phyloP scores from a whole-genome alignment of 2,329 filamentous ascomycete genomes.

The Venturia aucupariae region DNA sequence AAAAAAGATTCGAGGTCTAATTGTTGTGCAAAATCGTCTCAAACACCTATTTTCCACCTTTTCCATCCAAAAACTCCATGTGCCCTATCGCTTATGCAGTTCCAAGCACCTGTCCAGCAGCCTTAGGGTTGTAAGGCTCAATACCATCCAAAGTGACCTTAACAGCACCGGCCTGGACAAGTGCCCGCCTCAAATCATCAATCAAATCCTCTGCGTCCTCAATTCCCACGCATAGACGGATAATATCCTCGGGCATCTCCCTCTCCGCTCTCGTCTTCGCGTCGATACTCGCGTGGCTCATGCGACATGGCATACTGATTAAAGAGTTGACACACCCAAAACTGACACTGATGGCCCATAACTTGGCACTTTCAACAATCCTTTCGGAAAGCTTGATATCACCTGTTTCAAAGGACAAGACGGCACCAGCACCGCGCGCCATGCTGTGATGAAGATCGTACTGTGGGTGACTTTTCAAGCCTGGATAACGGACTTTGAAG shows the following conservation, averaged over 20 bases:
- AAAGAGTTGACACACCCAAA: conserved; percentile 97
- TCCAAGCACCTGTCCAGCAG: neutral
- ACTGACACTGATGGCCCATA: conserved; percentile 94
- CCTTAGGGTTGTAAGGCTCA: conserved; percentile 20
- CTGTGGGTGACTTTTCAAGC: conserved; percentile 88
- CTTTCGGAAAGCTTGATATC: conserved; percentile 74
- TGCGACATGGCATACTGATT: conserved; percentile 98
- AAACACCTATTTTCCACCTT: too few species aligned
- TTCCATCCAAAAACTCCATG: neutral
- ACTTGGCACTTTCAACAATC: conserved; percentile 83
- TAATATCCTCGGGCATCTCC: conserved; percentile 93
- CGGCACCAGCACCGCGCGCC: conserved; percentile 86
- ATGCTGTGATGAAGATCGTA: conserved; percentile 95
- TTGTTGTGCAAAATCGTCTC: too few species aligned
- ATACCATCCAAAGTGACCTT: conserved; percentile 78
- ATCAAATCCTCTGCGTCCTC: conserved; percentile 88
- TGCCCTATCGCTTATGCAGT: neutral
- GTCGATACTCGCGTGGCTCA: conserved; percentile 98
- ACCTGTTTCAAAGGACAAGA: conserved; percentile 92
- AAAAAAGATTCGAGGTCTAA: too few species aligned
- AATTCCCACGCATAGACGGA: conserved; percentile 90
- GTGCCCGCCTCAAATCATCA: conserved; percentile 80
- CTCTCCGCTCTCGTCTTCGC: conserved; percentile 83
- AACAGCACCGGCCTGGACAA: conserved; percentile 91
- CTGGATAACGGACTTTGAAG: conserved; percentile 92